Percentiles rank a stretch among this genome's conserved stretches.
Evolutionary conservation across 495 filamentous ascomycete genomes (phyloP).

Genomic region (Xylaria longipes): DNA sequence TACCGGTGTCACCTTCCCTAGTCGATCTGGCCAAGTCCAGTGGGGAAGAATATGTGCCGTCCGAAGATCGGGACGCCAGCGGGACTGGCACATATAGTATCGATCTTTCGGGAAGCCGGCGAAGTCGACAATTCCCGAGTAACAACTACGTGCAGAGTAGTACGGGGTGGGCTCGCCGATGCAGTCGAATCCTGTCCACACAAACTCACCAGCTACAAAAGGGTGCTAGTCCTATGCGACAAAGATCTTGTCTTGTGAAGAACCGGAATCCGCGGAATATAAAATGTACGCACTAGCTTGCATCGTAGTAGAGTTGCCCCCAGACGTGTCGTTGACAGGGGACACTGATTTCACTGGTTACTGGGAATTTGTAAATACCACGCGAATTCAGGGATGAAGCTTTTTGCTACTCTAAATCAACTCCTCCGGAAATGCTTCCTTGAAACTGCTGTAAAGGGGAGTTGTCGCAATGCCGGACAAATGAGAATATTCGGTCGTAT

Average conservation of each 20-base stretch:
- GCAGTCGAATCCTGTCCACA: constrained; percentile 25
- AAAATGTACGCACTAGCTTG: constrained; percentile 13
- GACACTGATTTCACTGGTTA: background rate
- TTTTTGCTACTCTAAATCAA: constrained; percentile 9
- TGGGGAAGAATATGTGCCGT: constrained; percentile 24
- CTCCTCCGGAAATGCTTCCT: background rate
- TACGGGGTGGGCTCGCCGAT: constrained; percentile 24
- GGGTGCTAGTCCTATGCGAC: background rate
- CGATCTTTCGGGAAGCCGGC: constrained; percentile 25
- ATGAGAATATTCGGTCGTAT: constrained; percentile 12
- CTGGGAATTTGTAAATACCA: constrained; percentile 11
- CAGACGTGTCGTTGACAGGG: constrained; percentile 13
- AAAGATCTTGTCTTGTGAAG: constrained; percentile 10
- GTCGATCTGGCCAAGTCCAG: constrained; percentile 24
- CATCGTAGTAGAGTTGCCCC: constrained; percentile 10
- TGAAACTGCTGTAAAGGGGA: constrained; percentile 17
- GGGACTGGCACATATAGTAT: constrained; percentile 22
- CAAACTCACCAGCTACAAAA: constrained; percentile 20
- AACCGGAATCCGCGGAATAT: constrained; percentile 8
- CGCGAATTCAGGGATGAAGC: constrained; percentile 11
- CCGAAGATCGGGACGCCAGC: constrained; percentile 24
- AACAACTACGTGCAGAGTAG: constrained; percentile 21
- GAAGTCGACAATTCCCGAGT: constrained; percentile 23
- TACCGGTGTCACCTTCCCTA: constrained; percentile 18
- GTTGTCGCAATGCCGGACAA: constrained; percentile 13